Base-by-base conservation (phyloP, 1,284 basidiomycete species). In the Malassezia dermatis region DNA sequence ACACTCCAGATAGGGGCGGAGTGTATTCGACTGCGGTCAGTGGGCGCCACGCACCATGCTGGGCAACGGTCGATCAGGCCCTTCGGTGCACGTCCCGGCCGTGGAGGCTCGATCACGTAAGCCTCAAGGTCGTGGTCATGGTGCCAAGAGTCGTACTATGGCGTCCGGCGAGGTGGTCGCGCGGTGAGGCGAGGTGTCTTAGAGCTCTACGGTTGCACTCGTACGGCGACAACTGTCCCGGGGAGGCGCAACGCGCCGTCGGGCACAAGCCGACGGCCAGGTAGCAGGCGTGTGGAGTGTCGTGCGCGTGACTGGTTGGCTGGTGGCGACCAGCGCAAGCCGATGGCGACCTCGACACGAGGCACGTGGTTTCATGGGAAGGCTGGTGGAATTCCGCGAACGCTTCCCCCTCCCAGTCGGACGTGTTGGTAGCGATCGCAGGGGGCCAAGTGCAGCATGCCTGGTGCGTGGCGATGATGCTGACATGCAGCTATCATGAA, bases 1-100 rank as follows among this genome's bases (percentile, higher is more conserved):
- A 32, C 91, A 91, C 28, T 88, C 86, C 57, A 99, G 85, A 77
- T 99, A 99, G 4, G 93, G 91, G 67, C 93, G 82, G 48, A 98
- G 81, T 4, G 81, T 81, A 77, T 82, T 81, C 45, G 80, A 81
- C 81, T 67, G 31, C 26, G 17, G 45, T 52, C 40, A 56, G 53
- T 27, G 12, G 13, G 11, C 21, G 24, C 32, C 11, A 57, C 49
- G 37, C 43, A 57, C 51, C 55, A 57, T 53, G 28, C 32, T 37
- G 34, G 34, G 17, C 37, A 28, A 24, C 13, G 31, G 23, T 48
- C 34, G 34, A 8, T 21, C 23, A 31, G 23, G 21, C 12, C 11
- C 34, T 5, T 26, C 28, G 5, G 46, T 27, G 46, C 46, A 35
- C 31, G 46, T 28, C 24, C 41, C 24, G 37, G 37, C 37, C 37